phyloP scores from a whole-genome alignment of 148 eudicot species.

The Simmondsia chinensis region DNA sequence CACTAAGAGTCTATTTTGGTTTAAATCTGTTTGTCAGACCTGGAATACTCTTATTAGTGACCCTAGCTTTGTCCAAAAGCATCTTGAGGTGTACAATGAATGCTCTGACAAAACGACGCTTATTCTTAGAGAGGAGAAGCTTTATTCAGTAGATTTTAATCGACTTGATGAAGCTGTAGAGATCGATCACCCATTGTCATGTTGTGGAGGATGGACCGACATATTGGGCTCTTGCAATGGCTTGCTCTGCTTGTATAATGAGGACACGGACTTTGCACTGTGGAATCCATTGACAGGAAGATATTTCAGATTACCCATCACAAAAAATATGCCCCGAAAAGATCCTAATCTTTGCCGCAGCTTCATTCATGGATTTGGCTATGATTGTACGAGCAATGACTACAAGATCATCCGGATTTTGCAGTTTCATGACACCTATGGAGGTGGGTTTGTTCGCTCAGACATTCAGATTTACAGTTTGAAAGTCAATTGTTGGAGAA shows the following conservation, averaged over 20 bases:
- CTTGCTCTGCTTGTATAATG: constrained; percentile 2
- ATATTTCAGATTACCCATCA: neutral
- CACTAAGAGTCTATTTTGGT: neutral
- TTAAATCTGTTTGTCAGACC: neutral
- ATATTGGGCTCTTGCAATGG: constrained; percentile 1
- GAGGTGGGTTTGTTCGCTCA: neutral
- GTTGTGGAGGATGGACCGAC: neutral
- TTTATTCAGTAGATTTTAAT: neutral
- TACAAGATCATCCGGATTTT: neutral
- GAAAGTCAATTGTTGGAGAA: neutral
- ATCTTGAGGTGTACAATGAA: neutral
- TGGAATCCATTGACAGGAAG: constrained; percentile 1
- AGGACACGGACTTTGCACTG: neutral
- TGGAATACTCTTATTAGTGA: constrained; percentile 3
- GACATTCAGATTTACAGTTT: constrained; percentile 2
- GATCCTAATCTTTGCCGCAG: neutral
- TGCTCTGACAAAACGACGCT: neutral
- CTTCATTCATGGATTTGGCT: constrained; percentile 4
- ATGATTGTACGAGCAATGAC: neutral
- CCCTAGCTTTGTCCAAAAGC: neutral
- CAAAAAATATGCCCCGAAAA: neutral
- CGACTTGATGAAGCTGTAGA: constrained; percentile 1
- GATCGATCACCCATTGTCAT: neutral
- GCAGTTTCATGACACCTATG: neutral
- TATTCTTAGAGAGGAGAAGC: neutral